Conservation (phyloP, 2,329 filamentous ascomycete genomes). For the Cadophora sp. region DNA sequence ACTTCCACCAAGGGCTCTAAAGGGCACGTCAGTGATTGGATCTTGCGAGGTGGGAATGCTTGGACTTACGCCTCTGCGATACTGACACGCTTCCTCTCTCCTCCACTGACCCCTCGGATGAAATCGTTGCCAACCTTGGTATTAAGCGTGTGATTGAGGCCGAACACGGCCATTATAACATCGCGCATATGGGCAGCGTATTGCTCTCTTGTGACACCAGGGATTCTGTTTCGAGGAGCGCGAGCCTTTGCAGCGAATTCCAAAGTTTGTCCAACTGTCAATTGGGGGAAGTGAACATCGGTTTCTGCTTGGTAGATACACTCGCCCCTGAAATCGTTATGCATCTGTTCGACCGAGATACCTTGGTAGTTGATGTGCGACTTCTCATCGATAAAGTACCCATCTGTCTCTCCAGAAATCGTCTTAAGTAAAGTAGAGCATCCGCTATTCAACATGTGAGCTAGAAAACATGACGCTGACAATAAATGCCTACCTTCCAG, state of each 20-base stretch:
- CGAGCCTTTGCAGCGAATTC: slow-evolving; percentile 74
- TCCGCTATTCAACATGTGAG: slow-evolving; percentile 51
- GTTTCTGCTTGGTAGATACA: slow-evolving; percentile 79
- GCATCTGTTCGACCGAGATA: slow-evolving; percentile 55
- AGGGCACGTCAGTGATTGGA: slow-evolving; percentile 50
- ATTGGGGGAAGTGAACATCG: slow-evolving; percentile 78
- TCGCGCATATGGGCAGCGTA: slow-evolving; percentile 59
- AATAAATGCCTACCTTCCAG: slow-evolving; percentile 48
- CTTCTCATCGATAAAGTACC: slow-evolving; percentile 57
- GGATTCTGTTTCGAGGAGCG: slow-evolving; percentile 69
- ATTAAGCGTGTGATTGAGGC: slow-evolving; percentile 73
- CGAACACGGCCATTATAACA: slow-evolving; percentile 72
- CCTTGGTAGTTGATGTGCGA: slow-evolving; percentile 69
- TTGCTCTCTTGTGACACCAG: slow-evolving; percentile 65
- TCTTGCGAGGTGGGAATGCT: not conserved
- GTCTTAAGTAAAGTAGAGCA: slow-evolving; percentile 71
- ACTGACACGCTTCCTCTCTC: slow-evolving; percentile 79
- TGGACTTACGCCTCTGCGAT: slow-evolving; percentile 71
- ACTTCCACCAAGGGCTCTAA: slow-evolving; percentile 57
- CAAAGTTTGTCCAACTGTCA: slow-evolving; percentile 77
- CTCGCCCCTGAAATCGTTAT: slow-evolving; percentile 67
- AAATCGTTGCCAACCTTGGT: slow-evolving; percentile 80
- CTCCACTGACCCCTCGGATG: slow-evolving; percentile 73
- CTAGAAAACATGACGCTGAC: not conserved
- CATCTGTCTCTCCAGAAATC: slow-evolving; percentile 60